Evolutionary conservation across 106 monocot genomes (phyloP), one percentile per base, ranked within the genome.

Genomic region (Platanthera zijinensis): DNA sequence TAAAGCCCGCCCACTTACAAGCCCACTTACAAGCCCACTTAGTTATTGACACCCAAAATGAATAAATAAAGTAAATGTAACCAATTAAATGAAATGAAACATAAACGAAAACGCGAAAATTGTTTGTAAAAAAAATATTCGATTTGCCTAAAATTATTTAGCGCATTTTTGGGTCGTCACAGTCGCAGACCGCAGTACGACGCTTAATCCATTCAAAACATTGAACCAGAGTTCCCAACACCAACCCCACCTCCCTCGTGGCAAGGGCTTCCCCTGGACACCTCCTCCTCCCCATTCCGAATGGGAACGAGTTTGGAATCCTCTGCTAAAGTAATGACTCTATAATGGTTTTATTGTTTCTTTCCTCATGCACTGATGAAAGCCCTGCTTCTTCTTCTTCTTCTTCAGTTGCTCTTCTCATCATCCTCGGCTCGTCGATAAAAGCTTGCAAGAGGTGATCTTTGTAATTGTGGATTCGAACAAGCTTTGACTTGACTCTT

Each of bases 201-300:
- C 25, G 25, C 25, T 25, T 0, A 25, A 25, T 25, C 81, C 81
- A 81, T 1, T 81, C 75, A 57, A 75, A 81, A 68, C 81, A 81
- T 48, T 81, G 81, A 54, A 81, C 25, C 69, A 81, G 25, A 66
- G 75, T 52, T 17, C 75, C 81, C 54, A 81, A 17, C 3, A 50
- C 56, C 8, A 72, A 72, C 7, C 72, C 72, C 47, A 79, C 11
- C 50, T 57, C 57, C 49, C 8, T 21, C 57, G 48, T 79, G 11
- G 78, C 78, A 50, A 79, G 46, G 6, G 22, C 72, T 28, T 79
- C 57, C 0, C 72, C 72, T 0, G 75, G 67, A n/a, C 80, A 80
- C 19, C 67, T 75, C 51, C 80, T 75, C 19, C 67, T 75, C 51
- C 80, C 80, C 64, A 75, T 64, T 21, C 80, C 80, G 19, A 80